Evolutionary conservation across 208 protist genomes (phyloP).

Genomic region (Novymonas esmeraldas): DNA sequence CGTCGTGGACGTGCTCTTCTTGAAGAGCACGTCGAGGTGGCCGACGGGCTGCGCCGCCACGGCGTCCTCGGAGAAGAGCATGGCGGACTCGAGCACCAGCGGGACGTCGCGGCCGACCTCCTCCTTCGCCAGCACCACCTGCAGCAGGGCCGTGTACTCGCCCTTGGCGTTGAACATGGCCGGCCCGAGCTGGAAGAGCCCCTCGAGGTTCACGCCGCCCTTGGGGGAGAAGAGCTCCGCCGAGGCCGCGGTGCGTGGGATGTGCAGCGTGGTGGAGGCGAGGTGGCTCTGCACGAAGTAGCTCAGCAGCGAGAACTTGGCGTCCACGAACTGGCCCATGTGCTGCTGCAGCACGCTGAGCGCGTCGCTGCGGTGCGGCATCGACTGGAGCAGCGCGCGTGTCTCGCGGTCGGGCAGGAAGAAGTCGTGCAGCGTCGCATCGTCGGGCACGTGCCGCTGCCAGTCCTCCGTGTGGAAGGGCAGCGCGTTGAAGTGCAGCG

Average conservation of each 20-base stretch:
- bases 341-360: constrained; percentile 13
- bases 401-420: constrained; percentile 22
- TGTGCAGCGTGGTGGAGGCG: constrained; percentile 64
- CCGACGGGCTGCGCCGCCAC: constrained; percentile 33
- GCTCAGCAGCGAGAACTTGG: constrained; percentile 66
- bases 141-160: constrained; percentile 54
- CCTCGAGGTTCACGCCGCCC: constrained; percentile 60
- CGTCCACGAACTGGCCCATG: constrained; percentile 19
- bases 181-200: constrained; percentile 48
- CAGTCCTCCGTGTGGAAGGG: constrained; percentile 68
- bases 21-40: constrained; percentile 59
- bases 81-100: constrained; percentile 53
- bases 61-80: constrained; percentile 62
- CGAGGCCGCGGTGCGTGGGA: constrained; percentile 41
- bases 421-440: constrained; percentile 29
- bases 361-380: not conserved
- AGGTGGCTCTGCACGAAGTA: constrained; percentile 54
- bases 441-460: constrained; percentile 36
- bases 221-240: constrained; percentile 48
- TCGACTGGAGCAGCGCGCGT: constrained; percentile 2
- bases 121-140: constrained; percentile 69
- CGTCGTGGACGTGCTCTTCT: constrained; percentile 44
- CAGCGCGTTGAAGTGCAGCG: constrained; percentile 60
- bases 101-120: constrained; percentile 48
- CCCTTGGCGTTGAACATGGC: constrained; percentile 69